Percentiles rank a stretch among this genome's conserved stretches.
These are phyloP conservation scores for Pontederia paniculata DNA, from an alignment of 176 grass and related monocot species.

Conservation along the genomic window DNA sequence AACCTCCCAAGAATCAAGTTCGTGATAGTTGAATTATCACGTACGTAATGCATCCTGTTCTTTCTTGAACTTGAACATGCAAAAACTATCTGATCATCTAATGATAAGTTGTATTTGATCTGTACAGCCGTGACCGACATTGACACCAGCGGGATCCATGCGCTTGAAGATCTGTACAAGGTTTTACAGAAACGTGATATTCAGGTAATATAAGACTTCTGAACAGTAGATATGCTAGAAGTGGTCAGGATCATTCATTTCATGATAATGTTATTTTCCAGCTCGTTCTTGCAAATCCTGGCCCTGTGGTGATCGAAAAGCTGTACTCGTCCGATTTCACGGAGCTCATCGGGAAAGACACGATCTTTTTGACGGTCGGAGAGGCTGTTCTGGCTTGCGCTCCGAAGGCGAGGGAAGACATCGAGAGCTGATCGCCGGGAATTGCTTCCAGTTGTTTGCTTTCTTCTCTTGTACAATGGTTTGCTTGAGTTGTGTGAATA, in stretches of 20 bases:
- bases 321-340: slow-evolving; percentile 40
- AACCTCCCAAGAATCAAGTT: slow-evolving; percentile 4
- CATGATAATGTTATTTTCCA: slow-evolving; percentile 24
- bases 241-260: background rate
- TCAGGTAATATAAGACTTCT: background rate
- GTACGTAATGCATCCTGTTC: background rate
- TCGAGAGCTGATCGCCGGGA: no score
- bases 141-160: slow-evolving; percentile 8
- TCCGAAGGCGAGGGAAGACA: slow-evolving; percentile 21
- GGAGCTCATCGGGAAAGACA: slow-evolving; percentile 44
- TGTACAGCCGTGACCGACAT: slow-evolving; percentile 2
- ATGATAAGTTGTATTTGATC: background rate
- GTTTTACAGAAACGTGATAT: background rate
- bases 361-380: slow-evolving; percentile 53
- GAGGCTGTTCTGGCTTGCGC: slow-evolving; percentile 50
- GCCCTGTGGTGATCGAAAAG: slow-evolving; percentile 53
- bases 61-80: no score
- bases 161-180: slow-evolving; percentile 2
- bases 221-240: background rate
- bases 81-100: no score
- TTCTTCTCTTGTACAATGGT: no score
- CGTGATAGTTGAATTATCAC: slow-evolving; percentile 1
- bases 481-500: no score
- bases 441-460: no score
- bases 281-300: slow-evolving; percentile 66